These are phyloP conservation scores for Persicaria tinctoria DNA, from an alignment of 148 eudicot species.

Conservation along the genomic window DNA sequence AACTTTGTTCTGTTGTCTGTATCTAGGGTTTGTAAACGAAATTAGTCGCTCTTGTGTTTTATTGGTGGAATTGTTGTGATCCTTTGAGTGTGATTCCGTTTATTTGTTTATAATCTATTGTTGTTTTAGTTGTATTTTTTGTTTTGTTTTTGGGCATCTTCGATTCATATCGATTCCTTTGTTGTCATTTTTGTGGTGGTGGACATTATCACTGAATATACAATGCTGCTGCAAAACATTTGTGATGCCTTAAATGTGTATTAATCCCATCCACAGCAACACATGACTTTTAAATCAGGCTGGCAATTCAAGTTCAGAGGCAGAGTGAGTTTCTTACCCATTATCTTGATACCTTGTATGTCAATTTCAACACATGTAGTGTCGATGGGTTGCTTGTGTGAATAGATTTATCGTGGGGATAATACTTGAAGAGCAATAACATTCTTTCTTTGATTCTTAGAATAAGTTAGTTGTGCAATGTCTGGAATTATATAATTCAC, in stretches of 20 bases:
- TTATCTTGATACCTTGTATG: neutral
- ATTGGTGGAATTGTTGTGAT: too few relatives aligned
- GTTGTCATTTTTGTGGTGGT: too few relatives aligned
- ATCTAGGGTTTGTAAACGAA: too few relatives aligned
- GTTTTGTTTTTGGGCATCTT: too few relatives aligned
- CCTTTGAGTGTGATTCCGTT: too few relatives aligned
- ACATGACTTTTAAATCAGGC: constrained; percentile 67
- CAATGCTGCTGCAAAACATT: constrained; percentile 53
- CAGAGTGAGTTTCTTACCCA: constrained; percentile 35
- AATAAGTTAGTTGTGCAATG: neutral
- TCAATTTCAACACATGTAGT: neutral
- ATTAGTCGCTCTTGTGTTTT: too few relatives aligned
- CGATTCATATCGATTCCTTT: too few relatives aligned
- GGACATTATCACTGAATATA: neutral
- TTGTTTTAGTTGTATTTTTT: too few relatives aligned
- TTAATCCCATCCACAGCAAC: constrained; percentile 82
- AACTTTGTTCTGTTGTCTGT: too few relatives aligned
- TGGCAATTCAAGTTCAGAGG: constrained; percentile 39
- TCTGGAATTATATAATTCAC: neutral
- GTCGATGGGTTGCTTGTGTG: neutral
- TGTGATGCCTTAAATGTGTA: constrained; percentile 98
- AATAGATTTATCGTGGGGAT: neutral
- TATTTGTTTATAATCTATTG: too few relatives aligned
- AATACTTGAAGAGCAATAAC: neutral
- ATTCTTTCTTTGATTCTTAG: neutral